Percentiles rank a stretch among this genome's conserved stretches.
Conservation (phyloP, 257 asterid genomes). For the Agastache rugosa region DNA sequence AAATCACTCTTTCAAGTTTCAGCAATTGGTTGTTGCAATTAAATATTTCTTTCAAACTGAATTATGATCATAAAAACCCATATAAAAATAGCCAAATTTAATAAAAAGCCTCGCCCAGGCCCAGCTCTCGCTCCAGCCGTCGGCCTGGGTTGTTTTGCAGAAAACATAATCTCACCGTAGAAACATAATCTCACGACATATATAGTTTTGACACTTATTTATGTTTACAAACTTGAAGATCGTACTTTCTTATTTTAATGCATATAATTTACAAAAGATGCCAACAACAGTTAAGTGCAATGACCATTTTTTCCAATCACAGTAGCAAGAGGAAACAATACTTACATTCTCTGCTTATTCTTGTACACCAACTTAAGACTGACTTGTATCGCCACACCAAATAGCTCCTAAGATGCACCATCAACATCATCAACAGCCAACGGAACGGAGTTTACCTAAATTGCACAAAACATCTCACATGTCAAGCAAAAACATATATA, state of each 20-base stretch:
- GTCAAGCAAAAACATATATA: neutral
- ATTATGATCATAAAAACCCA: too few species aligned
- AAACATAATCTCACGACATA: neutral
- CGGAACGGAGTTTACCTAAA: slow-evolving; percentile 83
- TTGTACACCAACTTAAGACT: neutral
- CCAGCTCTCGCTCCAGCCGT: too few species aligned
- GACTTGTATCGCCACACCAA: neutral
- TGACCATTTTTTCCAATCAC: neutral
- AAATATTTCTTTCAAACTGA: too few species aligned
- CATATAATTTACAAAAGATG: neutral
- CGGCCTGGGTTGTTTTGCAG: too few species aligned
- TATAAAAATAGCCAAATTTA: too few species aligned
- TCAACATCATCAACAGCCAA: slow-evolving; percentile 49
- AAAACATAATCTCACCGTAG: too few species aligned
- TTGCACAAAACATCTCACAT: neutral
- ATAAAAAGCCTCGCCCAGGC: too few species aligned
- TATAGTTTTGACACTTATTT: neutral
- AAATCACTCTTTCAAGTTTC: too few species aligned
- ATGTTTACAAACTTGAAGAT: neutral
- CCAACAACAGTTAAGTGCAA: neutral
- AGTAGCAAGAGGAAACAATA: neutral
- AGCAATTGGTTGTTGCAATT: too few species aligned
- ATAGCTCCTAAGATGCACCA: slow-evolving; percentile 39
- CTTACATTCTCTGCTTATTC: slow-evolving; percentile 23
- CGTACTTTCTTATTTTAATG: neutral